These are phyloP conservation scores for Ensete ventricosum DNA, from an alignment of 176 grass and related monocot genomes.

Conservation along the genomic window DNA sequence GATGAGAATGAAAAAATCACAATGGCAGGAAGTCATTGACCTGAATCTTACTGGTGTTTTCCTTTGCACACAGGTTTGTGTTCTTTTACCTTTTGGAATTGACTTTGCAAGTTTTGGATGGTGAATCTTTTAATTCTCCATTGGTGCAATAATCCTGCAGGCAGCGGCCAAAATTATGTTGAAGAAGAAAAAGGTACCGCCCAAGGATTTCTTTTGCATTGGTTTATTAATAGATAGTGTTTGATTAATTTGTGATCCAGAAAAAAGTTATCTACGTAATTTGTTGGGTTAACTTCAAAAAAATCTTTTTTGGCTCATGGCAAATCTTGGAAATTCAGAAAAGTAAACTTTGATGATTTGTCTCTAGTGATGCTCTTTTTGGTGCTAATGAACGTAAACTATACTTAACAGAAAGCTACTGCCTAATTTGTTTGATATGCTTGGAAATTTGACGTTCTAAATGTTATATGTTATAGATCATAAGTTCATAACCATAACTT, in stretches of 20 bases:
- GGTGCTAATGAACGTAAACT: too few relatives aligned
- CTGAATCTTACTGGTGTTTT: slow-evolving; percentile 95
- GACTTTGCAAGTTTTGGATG: background rate
- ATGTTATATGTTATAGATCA: background rate
- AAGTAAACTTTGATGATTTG: too few relatives aligned
- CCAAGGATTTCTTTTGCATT: background rate
- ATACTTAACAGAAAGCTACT: too few relatives aligned
- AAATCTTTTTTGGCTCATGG: background rate
- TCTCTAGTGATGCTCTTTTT: too few relatives aligned
- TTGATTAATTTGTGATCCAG: background rate
- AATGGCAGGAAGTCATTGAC: slow-evolving; percentile 99
- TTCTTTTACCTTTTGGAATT: background rate
- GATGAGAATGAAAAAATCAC: slow-evolving; percentile 99
- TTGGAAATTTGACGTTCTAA: too few relatives aligned
- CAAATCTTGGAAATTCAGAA: background rate
- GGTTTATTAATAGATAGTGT: background rate
- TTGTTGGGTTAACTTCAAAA: background rate
- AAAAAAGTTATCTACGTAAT: too few relatives aligned
- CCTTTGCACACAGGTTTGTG: slow-evolving; percentile 78
- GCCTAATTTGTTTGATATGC: too few relatives aligned
- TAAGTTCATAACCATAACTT: background rate
- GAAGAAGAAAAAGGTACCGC: slow-evolving; percentile 84
- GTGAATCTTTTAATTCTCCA: slow-evolving; percentile 14
- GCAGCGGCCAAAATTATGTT: slow-evolving; percentile 97
- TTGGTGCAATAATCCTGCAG: slow-evolving; percentile 33